These are phyloP conservation scores for Nemania sp. DNA, from an alignment of 2,329 filamentous ascomycete species.

Conservation along the genomic window DNA sequence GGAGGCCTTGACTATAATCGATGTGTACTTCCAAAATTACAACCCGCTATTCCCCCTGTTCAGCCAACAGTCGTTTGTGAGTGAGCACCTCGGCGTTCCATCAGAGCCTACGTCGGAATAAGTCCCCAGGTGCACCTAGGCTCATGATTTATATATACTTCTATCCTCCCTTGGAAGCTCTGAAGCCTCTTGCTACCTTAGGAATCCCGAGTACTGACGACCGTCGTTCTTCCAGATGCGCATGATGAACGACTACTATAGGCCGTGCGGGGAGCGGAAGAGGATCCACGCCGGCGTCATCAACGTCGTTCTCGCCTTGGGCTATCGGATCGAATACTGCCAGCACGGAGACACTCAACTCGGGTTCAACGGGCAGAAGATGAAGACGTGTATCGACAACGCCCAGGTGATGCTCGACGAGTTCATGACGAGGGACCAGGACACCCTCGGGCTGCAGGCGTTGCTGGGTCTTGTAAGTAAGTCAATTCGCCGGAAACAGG, in stretches of 20 bases:
- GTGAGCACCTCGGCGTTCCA: background rate
- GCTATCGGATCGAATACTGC: slow-evolving; percentile 37
- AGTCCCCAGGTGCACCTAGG: too few species aligned
- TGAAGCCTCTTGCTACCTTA: background rate
- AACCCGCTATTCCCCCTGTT: slow-evolving; percentile 47
- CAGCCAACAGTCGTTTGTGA: slow-evolving; percentile 40
- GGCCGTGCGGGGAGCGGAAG: slow-evolving; percentile 30
- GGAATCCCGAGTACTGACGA: background rate
- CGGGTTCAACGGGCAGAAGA: slow-evolving; percentile 28
- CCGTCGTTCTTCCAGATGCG: slow-evolving; percentile 31
- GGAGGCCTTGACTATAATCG: slow-evolving; percentile 43
- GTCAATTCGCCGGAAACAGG: slow-evolving; percentile 3
- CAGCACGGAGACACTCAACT: slow-evolving; percentile 24
- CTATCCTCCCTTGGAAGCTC: background rate
- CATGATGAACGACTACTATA: slow-evolving; percentile 44
- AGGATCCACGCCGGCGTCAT: slow-evolving; percentile 45
- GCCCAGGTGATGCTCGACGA: slow-evolving; percentile 47
- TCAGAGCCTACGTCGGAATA: background rate
- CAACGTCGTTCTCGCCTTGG: slow-evolving; percentile 46
- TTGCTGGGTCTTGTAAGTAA: slow-evolving; percentile 44
- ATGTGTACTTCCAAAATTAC: slow-evolving; percentile 45
- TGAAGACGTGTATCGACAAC: slow-evolving; percentile 43
- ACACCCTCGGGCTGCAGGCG: slow-evolving; percentile 46
- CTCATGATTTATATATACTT: background rate
- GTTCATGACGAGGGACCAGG: slow-evolving; percentile 45